Evolutionary conservation across 257 asterid genomes (phyloP).

Genomic region (Osmanthus fragrans): DNA sequence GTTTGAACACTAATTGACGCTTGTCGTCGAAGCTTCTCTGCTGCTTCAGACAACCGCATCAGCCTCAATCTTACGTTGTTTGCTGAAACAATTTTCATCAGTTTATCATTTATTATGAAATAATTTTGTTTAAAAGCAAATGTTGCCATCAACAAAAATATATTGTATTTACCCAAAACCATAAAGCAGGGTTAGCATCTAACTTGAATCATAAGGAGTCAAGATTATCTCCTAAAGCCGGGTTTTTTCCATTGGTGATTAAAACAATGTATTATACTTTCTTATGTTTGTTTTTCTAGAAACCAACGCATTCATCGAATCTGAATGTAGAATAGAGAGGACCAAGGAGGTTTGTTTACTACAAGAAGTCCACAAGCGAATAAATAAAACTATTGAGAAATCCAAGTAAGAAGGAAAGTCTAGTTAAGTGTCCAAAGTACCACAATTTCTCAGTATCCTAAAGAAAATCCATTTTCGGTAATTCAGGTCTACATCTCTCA

Average conservation of each 20-base stretch:
- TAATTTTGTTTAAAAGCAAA: neutral
- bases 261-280: neutral
- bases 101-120: neutral
- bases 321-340: neutral
- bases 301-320: neutral
- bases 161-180: neutral
- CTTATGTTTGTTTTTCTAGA: neutral
- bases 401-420: neutral
- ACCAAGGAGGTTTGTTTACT: neutral
- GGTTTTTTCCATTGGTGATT: neutral
- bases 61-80: conserved; percentile 75
- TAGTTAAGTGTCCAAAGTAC: neutral
- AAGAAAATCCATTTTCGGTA: neutral
- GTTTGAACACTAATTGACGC: conserved; percentile 71
- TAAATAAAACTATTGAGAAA: neutral
- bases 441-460: neutral
- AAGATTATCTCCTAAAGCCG: neutral
- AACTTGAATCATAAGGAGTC: neutral
- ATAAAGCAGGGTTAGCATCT: neutral
- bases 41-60: conserved; percentile 87
- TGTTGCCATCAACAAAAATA: neutral
- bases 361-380: neutral
- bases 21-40: conserved; percentile 74
- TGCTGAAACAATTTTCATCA: conserved; percentile 50
- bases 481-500: neutral